These are phyloP conservation scores for Aspergillus ibericus DNA, from an alignment of 2,329 filamentous ascomycete species.

Conservation along the genomic window DNA sequence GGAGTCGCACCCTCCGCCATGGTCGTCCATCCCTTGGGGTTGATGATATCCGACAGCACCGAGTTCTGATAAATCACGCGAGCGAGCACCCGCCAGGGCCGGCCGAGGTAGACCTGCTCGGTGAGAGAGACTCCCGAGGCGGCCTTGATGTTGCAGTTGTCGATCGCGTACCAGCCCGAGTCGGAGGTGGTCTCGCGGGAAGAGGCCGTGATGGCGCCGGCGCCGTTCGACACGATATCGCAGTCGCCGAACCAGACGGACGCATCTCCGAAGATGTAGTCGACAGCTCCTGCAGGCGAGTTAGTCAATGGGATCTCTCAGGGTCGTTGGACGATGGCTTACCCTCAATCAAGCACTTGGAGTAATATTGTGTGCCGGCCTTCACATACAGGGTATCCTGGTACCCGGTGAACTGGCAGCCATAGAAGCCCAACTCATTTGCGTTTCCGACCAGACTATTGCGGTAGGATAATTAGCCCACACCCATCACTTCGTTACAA, in stretches of 20 bases:
- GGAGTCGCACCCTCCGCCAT: constrained; percentile 34
- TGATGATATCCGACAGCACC: constrained; percentile 28
- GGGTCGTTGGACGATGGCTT: background rate
- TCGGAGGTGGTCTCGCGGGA: constrained; percentile 27
- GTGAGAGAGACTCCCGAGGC: constrained; percentile 20
- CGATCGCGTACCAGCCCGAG: constrained; percentile 33
- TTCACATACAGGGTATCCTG: constrained; percentile 40
- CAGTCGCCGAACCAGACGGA: constrained; percentile 33
- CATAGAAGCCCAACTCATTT: constrained; percentile 36
- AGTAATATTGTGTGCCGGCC: constrained; percentile 35
- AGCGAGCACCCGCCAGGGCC: constrained; percentile 35
- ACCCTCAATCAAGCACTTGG: constrained; percentile 35
- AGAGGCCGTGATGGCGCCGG: constrained; percentile 34
- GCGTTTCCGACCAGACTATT: constrained; percentile 29
- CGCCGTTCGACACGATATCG: constrained; percentile 34
- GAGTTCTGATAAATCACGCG: constrained; percentile 38
- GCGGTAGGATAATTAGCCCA: background rate
- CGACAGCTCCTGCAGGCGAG: constrained; percentile 26
- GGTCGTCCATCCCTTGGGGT: constrained; percentile 34
- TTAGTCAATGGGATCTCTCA: background rate
- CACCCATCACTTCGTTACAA: too few relatives aligned
- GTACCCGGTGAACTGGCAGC: constrained; percentile 35
- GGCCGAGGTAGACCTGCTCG: constrained; percentile 33
- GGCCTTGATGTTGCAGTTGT: constrained; percentile 28
- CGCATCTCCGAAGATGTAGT: constrained; percentile 39